These are phyloP conservation scores for Elsinoe ampelina DNA, from an alignment of 2,329 filamentous ascomycete genomes.

Conservation along the genomic window DNA sequence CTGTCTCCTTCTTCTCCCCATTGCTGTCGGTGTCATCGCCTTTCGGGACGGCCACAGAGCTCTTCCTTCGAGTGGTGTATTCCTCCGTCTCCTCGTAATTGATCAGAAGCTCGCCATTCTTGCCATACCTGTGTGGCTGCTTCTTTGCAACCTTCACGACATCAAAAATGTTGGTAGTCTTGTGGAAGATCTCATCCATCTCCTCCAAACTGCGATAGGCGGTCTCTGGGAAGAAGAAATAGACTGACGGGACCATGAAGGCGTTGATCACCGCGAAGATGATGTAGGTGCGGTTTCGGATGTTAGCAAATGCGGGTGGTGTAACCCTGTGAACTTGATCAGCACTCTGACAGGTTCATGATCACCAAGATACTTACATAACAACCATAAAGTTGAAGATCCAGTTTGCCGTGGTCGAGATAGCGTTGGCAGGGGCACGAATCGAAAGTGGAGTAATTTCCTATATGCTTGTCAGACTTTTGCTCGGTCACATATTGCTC, in stretches of 20 bases:
- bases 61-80: not conserved
- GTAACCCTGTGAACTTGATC: constrained; percentile 29
- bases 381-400: constrained; percentile 43
- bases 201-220: constrained; percentile 16
- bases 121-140: constrained; percentile 49
- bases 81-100: constrained; percentile 34
- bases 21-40: not conserved
- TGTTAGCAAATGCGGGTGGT: constrained; percentile 48
- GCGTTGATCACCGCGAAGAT: constrained; percentile 56
- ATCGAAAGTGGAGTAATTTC: constrained; percentile 29
- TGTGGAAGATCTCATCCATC: constrained; percentile 17
- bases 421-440: constrained; percentile 27
- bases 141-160: constrained; percentile 36
- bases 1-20: constrained; percentile 8
- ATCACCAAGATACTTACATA: not conserved
- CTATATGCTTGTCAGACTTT: constrained; percentile 12
- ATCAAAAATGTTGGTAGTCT: constrained; percentile 10
- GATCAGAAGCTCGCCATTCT: constrained; percentile 50
- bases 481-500: too few species aligned
- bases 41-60: not conserved
- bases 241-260: constrained; percentile 43
- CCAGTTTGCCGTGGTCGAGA: constrained; percentile 47
- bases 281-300: constrained; percentile 51
- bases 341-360: not conserved
- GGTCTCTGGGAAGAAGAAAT: constrained; percentile 21